Evolutionary conservation across 306 rosid genomes (phyloP).

Genomic region (Quercus glauca): DNA sequence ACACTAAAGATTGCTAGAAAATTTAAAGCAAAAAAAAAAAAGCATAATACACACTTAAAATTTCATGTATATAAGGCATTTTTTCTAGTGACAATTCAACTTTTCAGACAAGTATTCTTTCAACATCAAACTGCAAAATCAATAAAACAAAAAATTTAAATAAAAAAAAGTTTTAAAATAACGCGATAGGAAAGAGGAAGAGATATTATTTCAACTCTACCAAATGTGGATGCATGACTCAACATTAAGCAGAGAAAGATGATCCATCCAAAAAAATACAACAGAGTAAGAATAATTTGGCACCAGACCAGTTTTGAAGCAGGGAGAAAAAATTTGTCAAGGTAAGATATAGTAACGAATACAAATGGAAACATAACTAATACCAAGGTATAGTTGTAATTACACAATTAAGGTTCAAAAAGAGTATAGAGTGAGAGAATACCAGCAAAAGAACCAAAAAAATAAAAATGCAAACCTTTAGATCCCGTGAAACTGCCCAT

Average conservation of each 20-base stretch:
- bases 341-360: background rate
- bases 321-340: background rate
- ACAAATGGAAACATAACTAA: background rate
- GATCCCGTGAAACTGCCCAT: constrained; percentile 91
- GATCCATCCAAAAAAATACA: background rate
- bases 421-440: background rate
- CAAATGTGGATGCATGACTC: background rate
- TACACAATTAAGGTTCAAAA: background rate
- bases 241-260: background rate
- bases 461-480: constrained; percentile 56
- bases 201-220: constrained; percentile 4
- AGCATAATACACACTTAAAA: background rate
- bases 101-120: background rate
- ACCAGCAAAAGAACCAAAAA: constrained; percentile 1
- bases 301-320: background rate
- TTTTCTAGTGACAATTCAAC: background rate
- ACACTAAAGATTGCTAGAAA: background rate
- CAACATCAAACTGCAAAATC: background rate
- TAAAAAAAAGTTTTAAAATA: background rate
- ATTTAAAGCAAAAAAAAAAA: background rate
- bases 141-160: no score
- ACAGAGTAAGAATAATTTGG: background rate
- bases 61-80: background rate
- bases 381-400: background rate
- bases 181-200: constrained; percentile 7